Evolutionary conservation across 371 early-diverging fungal species (phyloP).

Genomic region (Lichtheimia corymbifera): DNA sequence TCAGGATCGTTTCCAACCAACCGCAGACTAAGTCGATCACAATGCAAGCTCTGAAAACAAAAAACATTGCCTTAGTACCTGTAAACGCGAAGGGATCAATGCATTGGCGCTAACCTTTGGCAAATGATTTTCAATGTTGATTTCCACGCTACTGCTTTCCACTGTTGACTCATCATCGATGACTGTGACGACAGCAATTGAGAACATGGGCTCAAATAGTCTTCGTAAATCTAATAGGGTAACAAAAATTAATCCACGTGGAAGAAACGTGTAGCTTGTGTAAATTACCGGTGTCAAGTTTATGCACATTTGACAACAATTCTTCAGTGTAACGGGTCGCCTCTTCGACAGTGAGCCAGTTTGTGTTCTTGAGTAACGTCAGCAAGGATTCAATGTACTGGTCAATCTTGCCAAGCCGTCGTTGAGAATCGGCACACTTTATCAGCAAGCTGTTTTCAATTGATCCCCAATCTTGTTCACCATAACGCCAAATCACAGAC

Average conservation of each 20-base stretch:
- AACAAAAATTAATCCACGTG: neutral
- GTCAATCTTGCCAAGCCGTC: constrained; percentile 54
- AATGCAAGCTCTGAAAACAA: constrained; percentile 42
- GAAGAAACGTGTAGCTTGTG: neutral
- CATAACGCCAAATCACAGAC: constrained; percentile 62
- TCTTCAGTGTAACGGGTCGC: constrained; percentile 56
- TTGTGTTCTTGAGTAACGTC: constrained; percentile 58
- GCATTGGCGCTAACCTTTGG: constrained; percentile 45
- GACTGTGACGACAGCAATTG: constrained; percentile 54
- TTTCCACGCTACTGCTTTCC: constrained; percentile 60
- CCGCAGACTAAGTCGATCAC: constrained; percentile 52
- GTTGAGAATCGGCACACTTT: constrained; percentile 70
- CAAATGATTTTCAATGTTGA: constrained; percentile 59
- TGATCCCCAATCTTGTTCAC: constrained; percentile 69
- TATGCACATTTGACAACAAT: constrained; percentile 40
- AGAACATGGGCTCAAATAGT: constrained; percentile 62
- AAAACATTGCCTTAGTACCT: neutral
- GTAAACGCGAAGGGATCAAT: neutral
- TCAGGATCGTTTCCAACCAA: constrained; percentile 64
- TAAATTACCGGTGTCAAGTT: constrained; percentile 44
- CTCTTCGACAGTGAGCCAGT: constrained; percentile 44
- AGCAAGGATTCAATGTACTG: constrained; percentile 63
- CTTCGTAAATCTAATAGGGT: constrained; percentile 47
- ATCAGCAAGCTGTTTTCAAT: constrained; percentile 74
- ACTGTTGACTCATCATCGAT: constrained; percentile 63